These are phyloP conservation scores for Stereocaulon alpinum DNA, from an alignment of 495 filamentous ascomycete genomes.

Conservation along the genomic window DNA sequence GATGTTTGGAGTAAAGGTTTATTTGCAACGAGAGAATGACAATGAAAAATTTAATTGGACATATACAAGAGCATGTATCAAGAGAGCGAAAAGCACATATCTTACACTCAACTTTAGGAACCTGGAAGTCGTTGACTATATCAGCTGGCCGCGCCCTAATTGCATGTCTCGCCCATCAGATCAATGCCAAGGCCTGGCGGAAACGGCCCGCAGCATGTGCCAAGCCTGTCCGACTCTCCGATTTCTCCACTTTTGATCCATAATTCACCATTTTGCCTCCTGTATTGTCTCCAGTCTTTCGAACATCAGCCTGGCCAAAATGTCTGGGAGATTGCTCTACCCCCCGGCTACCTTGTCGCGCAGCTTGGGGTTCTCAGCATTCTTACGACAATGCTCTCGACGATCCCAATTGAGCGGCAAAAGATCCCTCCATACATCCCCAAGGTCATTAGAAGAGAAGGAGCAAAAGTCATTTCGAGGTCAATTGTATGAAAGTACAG, in stretches of 20 bases:
- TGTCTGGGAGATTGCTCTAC: conserved; percentile 1
- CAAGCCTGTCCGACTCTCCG: background rate
- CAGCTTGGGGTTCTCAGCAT: background rate
- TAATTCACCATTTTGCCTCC: background rate
- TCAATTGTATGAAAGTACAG: conserved; percentile 80
- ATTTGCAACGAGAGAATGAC: background rate
- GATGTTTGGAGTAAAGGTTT: background rate
- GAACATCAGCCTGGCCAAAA: background rate
- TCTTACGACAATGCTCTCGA: conserved; percentile 7
- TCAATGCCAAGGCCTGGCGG: conserved; percentile 3
- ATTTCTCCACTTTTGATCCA: background rate
- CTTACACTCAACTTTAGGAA: background rate
- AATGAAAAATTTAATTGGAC: background rate
- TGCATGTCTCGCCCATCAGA: background rate
- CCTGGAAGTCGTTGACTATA: background rate
- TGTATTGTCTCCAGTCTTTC: too few relatives aligned
- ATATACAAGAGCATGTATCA: background rate
- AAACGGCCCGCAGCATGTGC: background rate
- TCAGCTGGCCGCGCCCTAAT: background rate
- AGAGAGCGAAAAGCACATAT: background rate
- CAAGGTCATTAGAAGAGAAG: conserved; percentile 18
- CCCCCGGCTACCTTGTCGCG: conserved; percentile 5
- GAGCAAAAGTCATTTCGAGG: conserved; percentile 56
- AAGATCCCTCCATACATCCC: conserved; percentile 5
- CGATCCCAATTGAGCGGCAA: background rate